Evolutionary conservation across 2,329 filamentous ascomycete genomes (phyloP).

Genomic region (Sphaceloma murrayae): DNA sequence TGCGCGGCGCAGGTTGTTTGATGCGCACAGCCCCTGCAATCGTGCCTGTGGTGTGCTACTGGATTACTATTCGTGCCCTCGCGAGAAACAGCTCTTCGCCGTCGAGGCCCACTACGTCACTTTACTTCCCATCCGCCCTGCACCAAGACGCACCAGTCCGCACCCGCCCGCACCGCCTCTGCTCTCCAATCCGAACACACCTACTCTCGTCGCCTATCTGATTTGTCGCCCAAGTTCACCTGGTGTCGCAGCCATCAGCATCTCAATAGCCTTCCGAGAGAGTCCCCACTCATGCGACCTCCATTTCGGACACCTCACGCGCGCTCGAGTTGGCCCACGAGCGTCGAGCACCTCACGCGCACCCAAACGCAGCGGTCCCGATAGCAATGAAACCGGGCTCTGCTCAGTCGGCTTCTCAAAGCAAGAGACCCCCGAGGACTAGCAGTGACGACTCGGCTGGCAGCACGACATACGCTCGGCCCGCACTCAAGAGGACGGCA

Average conservation of each 20-base stretch:
- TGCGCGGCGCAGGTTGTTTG: too few relatives aligned
- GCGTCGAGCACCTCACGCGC: slow-evolving; percentile 5
- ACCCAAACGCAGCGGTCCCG: neutral
- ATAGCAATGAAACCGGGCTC: slow-evolving; percentile 5
- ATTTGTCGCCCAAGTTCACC: neutral
- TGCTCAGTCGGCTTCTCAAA: slow-evolving; percentile 6
- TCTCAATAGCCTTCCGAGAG: too few relatives aligned
- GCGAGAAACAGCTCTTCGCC: neutral
- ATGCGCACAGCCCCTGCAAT: too few relatives aligned
- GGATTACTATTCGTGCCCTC: too few relatives aligned
- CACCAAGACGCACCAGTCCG: too few relatives aligned
- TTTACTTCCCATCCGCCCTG: neutral
- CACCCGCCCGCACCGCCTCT: neutral
- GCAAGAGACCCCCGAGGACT: too few relatives aligned
- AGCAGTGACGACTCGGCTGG: too few relatives aligned
- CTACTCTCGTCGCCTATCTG: too few relatives aligned
- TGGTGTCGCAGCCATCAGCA: too few relatives aligned
- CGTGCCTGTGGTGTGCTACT: neutral
- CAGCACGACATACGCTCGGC: neutral
- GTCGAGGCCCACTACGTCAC: neutral
- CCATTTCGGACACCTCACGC: neutral
- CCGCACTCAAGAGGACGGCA: slow-evolving; percentile 3
- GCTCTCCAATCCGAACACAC: neutral
- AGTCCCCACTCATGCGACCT: slow-evolving; percentile 8
- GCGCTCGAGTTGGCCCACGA: slow-evolving; percentile 9